phyloP scores from a whole-genome alignment of 306 rosid genomes.

The Cicer pinnatifidum region DNA sequence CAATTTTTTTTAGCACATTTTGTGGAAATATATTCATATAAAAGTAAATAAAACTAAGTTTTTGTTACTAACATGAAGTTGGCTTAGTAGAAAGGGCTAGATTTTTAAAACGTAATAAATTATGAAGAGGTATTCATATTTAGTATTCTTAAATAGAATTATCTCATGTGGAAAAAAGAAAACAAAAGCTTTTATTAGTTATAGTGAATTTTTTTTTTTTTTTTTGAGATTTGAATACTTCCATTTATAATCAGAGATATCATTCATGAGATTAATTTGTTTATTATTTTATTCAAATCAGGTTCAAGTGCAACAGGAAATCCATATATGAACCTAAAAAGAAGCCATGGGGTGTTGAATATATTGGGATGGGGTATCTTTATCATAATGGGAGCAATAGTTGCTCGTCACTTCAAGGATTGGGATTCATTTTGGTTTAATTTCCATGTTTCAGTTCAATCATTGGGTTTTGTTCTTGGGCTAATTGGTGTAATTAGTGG shows the following conservation, averaged over 20 bases:
- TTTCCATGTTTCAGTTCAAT: conserved; percentile 60
- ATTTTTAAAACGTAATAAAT: no score
- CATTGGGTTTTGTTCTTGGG: conserved; percentile 62
- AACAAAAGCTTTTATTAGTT: background rate
- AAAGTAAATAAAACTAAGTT: background rate
- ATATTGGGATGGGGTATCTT: conserved; percentile 80
- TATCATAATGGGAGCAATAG: conserved; percentile 67
- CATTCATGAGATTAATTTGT: background rate
- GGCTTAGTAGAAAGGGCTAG: no score
- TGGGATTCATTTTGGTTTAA: conserved; percentile 75
- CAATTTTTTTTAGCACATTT: background rate
- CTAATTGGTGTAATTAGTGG: conserved; percentile 63
- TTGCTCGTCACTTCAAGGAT: conserved; percentile 63
- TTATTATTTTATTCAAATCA: conserved; percentile 28
- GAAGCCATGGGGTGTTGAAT: conserved; percentile 70
- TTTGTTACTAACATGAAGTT: no score
- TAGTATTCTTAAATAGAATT: no score
- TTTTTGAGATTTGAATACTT: background rate
- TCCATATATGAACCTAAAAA: conserved; percentile 50
- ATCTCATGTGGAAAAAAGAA: no score
- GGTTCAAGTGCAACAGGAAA: conserved; percentile 50
- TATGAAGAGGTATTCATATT: no score
- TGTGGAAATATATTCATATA: background rate
- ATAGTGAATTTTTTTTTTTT: background rate
- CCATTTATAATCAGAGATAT: background rate